Conservation (phyloP, 306 rosid species). For the Prosopis cineraria region DNA sequence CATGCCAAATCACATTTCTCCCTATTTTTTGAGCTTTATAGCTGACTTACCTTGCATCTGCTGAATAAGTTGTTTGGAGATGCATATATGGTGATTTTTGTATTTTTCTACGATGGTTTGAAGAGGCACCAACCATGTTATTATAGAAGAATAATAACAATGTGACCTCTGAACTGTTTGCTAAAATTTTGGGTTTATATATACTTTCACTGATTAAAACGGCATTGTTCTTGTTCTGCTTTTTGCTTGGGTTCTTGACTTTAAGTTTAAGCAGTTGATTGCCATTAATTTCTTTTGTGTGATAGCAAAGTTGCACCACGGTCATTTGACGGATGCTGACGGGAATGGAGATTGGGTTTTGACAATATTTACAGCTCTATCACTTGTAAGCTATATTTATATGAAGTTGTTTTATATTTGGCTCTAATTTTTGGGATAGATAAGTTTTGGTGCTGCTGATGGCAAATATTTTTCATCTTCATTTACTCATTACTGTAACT, state of each 20-base stretch:
- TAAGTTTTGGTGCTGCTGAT: conserved; percentile 2
- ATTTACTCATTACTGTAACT: background rate
- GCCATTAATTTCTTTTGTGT: conserved; percentile 30
- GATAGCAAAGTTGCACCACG: conserved; percentile 94
- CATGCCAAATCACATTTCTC: background rate
- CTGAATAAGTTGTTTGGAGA: background rate
- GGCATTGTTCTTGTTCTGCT: background rate
- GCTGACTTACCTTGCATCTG: conserved; percentile 3
- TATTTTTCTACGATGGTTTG: background rate
- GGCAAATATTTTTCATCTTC: conserved; percentile 4
- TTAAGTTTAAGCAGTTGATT: conserved; percentile 11
- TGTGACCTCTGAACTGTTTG: background rate
- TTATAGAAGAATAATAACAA: background rate
- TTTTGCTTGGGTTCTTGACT: conserved; percentile 25
- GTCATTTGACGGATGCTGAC: conserved; percentile 85
- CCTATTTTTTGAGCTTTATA: background rate
- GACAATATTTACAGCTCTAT: conserved; percentile 79
- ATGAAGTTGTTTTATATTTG: conserved; percentile 3
- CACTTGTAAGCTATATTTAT: conserved; percentile 68
- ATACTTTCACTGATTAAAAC: conserved; percentile 16
- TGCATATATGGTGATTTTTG: background rate
- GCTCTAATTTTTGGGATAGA: conserved; percentile 2
- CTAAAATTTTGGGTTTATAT: background rate
- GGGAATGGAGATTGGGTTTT: conserved; percentile 99
- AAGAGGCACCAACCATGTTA: background rate